phyloP scores from a whole-genome alignment of 176 grass and related monocot genomes.

The Neostapfia colusana region DNA sequence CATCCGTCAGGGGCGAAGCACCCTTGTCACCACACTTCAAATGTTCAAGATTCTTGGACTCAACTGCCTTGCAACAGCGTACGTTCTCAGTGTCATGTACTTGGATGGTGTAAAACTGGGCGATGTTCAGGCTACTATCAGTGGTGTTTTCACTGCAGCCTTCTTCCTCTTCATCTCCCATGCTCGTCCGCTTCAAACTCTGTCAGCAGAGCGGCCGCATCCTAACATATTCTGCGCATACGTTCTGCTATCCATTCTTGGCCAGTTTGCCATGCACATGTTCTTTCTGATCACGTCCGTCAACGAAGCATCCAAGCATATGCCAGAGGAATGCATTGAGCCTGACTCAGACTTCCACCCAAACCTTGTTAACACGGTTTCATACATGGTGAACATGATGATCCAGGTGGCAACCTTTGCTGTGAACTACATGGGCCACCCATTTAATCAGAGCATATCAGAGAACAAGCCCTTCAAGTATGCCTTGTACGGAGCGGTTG shows the following conservation, averaged over 20 bases:
- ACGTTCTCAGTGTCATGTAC: constrained; percentile 97
- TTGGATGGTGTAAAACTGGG: constrained; percentile 97
- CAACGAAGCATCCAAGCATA: constrained; percentile 85
- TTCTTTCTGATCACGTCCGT: constrained; percentile 78
- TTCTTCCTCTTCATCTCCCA: constrained; percentile 99
- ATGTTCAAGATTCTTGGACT: constrained; percentile 99
- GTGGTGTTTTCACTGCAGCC: constrained; percentile 87
- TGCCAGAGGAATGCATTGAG: constrained; percentile 97
- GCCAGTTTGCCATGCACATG: constrained; percentile 97
- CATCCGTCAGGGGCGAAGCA: constrained; percentile 92
- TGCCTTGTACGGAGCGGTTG: constrained; percentile 78
- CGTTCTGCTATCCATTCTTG: constrained; percentile 85
- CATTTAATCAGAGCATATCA: constrained; percentile 89
- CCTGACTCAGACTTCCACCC: constrained; percentile 94
- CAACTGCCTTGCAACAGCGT: constrained; percentile 95
- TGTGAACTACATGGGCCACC: constrained; percentile 98
- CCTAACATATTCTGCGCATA: constrained; percentile 96
- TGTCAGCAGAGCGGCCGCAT: constrained; percentile 78
- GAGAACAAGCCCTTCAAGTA: constrained; percentile 97
- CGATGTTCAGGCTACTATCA: constrained; percentile 96
- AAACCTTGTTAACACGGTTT: constrained; percentile 96
- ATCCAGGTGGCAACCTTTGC: constrained; percentile 98
- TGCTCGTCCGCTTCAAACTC: constrained; percentile 79
- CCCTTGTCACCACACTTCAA: constrained; percentile 95
- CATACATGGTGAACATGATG: constrained; percentile 99